A percentile compares a stretch with the other conserved stretches of the same genome.
Evolutionary conservation across 2,329 filamentous ascomycete genomes (phyloP).

Genomic region (Calonectria montana): DNA sequence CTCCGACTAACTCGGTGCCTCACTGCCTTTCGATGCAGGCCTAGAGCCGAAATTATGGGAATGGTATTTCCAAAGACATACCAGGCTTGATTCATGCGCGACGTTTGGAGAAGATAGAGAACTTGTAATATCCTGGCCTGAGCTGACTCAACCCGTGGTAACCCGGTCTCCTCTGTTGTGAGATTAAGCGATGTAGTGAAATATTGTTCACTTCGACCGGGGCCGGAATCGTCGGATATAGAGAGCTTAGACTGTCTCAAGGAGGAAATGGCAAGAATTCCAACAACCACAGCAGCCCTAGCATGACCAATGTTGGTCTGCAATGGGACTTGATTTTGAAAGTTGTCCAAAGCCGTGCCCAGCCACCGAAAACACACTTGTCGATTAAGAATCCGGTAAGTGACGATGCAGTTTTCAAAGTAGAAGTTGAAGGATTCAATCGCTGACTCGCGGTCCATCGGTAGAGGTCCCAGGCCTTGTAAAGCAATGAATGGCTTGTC

Average conservation of each 20-base stretch:
- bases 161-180: constrained; percentile 38
- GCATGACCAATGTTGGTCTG: constrained; percentile 54
- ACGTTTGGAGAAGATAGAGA: constrained; percentile 36
- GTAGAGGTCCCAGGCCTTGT: constrained; percentile 17
- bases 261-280: constrained; percentile 60
- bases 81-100: constrained; percentile 40
- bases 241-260: constrained; percentile 55
- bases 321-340: constrained; percentile 49
- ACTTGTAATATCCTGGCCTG: constrained; percentile 36
- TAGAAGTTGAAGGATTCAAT: constrained; percentile 54
- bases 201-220: constrained; percentile 39
- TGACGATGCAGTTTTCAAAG: constrained; percentile 69
- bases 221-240: background rate
- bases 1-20: constrained; percentile 13
- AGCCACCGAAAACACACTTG: constrained; percentile 62
- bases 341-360: constrained; percentile 51
- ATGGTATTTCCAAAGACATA: constrained; percentile 38
- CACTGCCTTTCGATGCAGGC: constrained; percentile 31
- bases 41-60: constrained; percentile 34
- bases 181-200: constrained; percentile 37
- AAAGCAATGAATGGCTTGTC: constrained; percentile 43
- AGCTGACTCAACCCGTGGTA: constrained; percentile 40
- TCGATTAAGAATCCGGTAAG: constrained; percentile 67
- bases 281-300: constrained; percentile 59
- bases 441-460: constrained; percentile 31